phyloP scores from a whole-genome alignment of 2,329 filamentous ascomycete species.

The Mycosphaerella sp. region DNA sequence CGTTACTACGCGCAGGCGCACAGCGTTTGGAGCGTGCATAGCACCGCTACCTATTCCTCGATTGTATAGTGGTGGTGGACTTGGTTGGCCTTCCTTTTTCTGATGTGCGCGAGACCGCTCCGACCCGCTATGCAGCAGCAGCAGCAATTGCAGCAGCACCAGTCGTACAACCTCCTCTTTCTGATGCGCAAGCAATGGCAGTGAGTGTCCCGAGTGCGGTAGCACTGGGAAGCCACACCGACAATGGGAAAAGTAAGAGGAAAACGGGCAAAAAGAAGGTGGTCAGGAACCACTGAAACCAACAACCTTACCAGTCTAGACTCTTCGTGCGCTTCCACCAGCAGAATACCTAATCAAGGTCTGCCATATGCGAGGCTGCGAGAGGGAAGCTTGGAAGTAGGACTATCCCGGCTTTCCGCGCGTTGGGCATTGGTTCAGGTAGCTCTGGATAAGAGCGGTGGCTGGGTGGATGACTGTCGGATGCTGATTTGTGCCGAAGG shows the following conservation, averaged over 20 bases:
- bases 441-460: background rate
- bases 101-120: background rate
- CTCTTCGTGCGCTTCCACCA: conserved; percentile 5
- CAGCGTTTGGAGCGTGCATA: background rate
- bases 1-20: conserved; percentile 8
- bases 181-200: conserved; percentile 2
- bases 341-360: conserved; percentile 5
- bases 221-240: background rate
- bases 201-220: background rate
- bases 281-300: conserved; percentile 3
- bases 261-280: background rate
- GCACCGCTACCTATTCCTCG: background rate
- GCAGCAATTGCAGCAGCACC: too few relatives aligned
- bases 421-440: background rate
- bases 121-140: background rate
- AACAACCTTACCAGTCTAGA: conserved; percentile 1
- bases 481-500: too few relatives aligned
- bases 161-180: background rate
- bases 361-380: conserved; percentile 8
- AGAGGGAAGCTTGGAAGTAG: conserved; percentile 9
- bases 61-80: background rate
- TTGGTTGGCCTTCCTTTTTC: background rate
- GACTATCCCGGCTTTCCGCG: conserved; percentile 9
- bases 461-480: background rate
- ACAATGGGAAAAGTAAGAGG: background rate